phyloP scores from a whole-genome alignment of 2,329 filamentous ascomycete genomes.

The Pseudogymnoascus sp. region DNA sequence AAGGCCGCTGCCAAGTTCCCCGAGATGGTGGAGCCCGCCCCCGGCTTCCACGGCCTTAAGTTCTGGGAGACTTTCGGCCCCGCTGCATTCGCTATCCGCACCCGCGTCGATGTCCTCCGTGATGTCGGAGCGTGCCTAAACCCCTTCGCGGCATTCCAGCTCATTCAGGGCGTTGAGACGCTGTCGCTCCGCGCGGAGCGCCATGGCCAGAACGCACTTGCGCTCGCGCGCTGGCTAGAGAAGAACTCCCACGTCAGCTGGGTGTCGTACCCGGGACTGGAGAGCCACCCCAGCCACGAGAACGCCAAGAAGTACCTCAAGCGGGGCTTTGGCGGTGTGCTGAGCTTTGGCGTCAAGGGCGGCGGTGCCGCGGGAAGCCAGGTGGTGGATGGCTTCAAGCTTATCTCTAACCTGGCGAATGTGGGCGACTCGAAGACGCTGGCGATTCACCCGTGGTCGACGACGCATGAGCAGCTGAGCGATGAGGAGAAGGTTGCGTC shows the following conservation, averaged over 20 bases:
- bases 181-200: conserved; percentile 78
- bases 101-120: conserved; percentile 81
- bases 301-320: conserved; percentile 80
- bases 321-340: conserved; percentile 77
- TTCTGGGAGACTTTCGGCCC: conserved; percentile 90
- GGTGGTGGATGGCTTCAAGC: conserved; percentile 88
- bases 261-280: conserved; percentile 88
- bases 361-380: conserved; percentile 74
- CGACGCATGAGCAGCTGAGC: conserved; percentile 85
- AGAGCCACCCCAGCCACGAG: conserved; percentile 71
- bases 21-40: conserved; percentile 80
- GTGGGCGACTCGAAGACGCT: conserved; percentile 93
- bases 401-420: conserved; percentile 93
- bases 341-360: conserved; percentile 91
- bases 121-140: conserved; percentile 78
- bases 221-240: conserved; percentile 75
- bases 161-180: conserved; percentile 83
- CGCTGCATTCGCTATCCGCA: conserved; percentile 73
- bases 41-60: conserved; percentile 86
- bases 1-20: conserved; percentile 78
- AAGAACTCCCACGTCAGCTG: conserved; percentile 76
- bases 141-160: conserved; percentile 87
- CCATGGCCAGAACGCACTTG: conserved; percentile 75
- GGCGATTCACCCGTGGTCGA: conserved; percentile 91
- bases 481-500: conserved; percentile 73